Percentiles rank a stretch among this genome's conserved stretches.
Conservation (phyloP, 805 yeast genomes). For the Nakazawaea ernobii region DNA sequence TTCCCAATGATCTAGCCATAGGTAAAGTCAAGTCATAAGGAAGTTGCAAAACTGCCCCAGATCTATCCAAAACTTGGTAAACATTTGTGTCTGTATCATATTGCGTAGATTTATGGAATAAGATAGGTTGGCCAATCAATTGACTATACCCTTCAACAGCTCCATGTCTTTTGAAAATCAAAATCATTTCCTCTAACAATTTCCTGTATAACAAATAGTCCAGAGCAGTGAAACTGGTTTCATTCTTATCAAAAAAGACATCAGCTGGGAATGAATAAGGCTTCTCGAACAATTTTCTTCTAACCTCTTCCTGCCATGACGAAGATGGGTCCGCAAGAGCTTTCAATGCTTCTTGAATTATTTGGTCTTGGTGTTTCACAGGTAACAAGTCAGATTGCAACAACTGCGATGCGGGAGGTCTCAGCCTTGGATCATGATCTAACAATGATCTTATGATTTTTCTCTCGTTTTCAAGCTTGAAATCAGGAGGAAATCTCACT, state of each 20-base stretch:
- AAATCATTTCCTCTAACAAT: constrained; percentile 54
- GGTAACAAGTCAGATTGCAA: constrained; percentile 81
- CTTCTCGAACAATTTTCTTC: constrained; percentile 79
- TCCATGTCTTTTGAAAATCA: constrained; percentile 74
- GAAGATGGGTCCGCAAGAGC: constrained; percentile 86
- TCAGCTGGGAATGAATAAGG: constrained; percentile 84
- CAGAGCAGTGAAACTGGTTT: constrained; percentile 24
- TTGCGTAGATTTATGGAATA: constrained; percentile 81
- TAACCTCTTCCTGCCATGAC: constrained; percentile 90
- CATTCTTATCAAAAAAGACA: constrained; percentile 63
- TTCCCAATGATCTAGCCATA: constrained; percentile 77
- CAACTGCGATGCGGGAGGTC: constrained; percentile 78
- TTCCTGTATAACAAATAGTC: constrained; percentile 56
- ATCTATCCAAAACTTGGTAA: constrained; percentile 75
- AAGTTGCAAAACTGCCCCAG: constrained; percentile 83
- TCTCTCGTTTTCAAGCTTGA: constrained; percentile 55
- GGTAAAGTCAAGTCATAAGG: constrained; percentile 91
- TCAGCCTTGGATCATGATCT: constrained; percentile 68
- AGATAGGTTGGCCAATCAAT: constrained; percentile 39
- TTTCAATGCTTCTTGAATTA: constrained; percentile 81
- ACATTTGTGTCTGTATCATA: constrained; percentile 59
- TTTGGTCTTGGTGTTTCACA: constrained; percentile 83
- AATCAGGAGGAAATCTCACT: constrained; percentile 68
- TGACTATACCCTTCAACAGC: constrained; percentile 64
- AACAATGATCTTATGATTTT: constrained; percentile 62